phyloP scores from a whole-genome alignment of 2,329 filamentous ascomycete genomes.

The Xylaria sp. region DNA sequence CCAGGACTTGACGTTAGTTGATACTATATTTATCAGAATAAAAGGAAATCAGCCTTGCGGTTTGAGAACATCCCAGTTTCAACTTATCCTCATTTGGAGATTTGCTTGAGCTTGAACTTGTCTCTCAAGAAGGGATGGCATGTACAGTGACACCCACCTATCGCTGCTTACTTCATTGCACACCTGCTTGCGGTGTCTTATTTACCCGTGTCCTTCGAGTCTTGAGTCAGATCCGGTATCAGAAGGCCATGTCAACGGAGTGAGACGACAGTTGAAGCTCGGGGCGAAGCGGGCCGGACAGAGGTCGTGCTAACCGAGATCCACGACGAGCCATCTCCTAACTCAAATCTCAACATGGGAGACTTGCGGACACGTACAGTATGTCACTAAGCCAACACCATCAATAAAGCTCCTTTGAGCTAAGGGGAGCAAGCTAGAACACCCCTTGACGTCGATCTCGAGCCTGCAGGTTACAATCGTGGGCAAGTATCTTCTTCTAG shows the following conservation, averaged over 20 bases:
- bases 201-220: too few relatives aligned
- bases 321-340: neutral
- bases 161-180: neutral
- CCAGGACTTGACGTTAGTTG: neutral
- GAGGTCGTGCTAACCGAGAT: neutral
- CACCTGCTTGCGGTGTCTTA: neutral
- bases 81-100: neutral
- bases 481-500: neutral
- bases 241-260: neutral
- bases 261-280: neutral
- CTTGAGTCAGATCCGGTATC: too few relatives aligned
- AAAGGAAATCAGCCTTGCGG: neutral
- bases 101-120: neutral
- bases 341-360: neutral
- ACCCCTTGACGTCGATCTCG: neutral
- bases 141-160: neutral
- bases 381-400: neutral
- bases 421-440: neutral
- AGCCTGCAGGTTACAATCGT: neutral
- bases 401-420: neutral
- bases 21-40: constrained; percentile 17
- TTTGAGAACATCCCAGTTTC: neutral
- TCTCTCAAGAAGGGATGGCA: too few relatives aligned
- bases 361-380: neutral
- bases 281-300: neutral